Evolutionary conservation across 192 early-diverging fungal species (phyloP).

Genomic region (Backusella parvicylindrica): DNA sequence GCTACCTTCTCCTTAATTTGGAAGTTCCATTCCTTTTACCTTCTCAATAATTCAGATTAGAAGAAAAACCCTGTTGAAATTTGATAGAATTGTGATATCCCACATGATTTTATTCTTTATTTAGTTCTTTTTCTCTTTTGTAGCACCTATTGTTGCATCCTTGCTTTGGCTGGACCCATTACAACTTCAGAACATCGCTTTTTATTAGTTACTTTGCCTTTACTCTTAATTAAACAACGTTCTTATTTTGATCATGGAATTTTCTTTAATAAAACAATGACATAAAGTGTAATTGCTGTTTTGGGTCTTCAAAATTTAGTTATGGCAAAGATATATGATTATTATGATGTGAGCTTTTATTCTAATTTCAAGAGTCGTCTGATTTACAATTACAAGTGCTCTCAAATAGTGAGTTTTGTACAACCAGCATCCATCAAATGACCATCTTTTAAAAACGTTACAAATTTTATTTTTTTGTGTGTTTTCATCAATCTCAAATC

Average conservation of each 20-base stretch:
- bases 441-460: neutral
- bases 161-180: neutral
- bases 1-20: neutral
- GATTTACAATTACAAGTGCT: neutral
- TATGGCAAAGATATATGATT: neutral
- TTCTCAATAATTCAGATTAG: neutral
- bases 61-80: neutral
- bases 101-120: neutral
- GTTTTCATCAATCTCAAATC: neutral
- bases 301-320: neutral
- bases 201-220: neutral
- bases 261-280: neutral
- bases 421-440: neutral
- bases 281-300: neutral
- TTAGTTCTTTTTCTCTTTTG: neutral
- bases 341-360: neutral
- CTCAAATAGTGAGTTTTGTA: neutral
- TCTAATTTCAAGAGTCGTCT: neutral
- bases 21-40: neutral
- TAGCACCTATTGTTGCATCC: neutral
- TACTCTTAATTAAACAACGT: neutral
- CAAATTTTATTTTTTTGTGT: neutral
- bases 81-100: neutral
- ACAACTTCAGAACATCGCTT: neutral
- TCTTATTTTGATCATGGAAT: neutral